phyloP scores from a whole-genome alignment of 768 basidiomycete genomes.

The Gautieria morchelliformis region DNA sequence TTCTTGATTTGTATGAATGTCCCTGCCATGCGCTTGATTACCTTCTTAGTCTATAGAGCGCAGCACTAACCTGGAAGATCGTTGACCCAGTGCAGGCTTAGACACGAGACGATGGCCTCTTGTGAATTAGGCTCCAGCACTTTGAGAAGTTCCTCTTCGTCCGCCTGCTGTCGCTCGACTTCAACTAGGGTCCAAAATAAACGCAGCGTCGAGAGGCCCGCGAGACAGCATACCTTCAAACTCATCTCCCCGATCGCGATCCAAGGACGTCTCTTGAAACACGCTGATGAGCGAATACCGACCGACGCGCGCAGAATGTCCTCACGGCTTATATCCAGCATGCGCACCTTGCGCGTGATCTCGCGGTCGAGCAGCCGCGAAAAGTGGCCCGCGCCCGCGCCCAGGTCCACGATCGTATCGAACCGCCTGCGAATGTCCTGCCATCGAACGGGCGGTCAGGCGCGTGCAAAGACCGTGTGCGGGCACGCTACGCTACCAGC shows the following conservation, averaged over 20 bases:
- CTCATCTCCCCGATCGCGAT: constrained; percentile 67
- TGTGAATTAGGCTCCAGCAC: constrained; percentile 63
- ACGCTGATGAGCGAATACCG: constrained; percentile 3
- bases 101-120: constrained; percentile 86
- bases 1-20: constrained; percentile 79
- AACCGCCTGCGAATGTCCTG: constrained; percentile 92
- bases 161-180: constrained; percentile 66
- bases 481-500: too few relatives aligned
- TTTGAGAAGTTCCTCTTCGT: constrained; percentile 74
- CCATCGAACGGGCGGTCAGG: not conserved
- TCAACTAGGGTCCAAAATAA: constrained; percentile 41
- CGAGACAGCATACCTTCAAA: constrained; percentile 50
- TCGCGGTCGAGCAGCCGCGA: constrained; percentile 67
- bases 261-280: constrained; percentile 51
- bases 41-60: not conserved
- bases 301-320: not conserved
- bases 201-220: too few relatives aligned
- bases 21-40: constrained; percentile 38
- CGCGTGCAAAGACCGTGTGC: not conserved
- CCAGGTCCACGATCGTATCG: constrained; percentile 71
- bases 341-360: constrained; percentile 60
- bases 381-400: constrained; percentile 88
- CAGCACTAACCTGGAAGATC: constrained; percentile 71
- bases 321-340: constrained; percentile 85
- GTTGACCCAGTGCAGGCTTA: constrained; percentile 94